Base-by-base conservation (phyloP, 192 early-diverging fungal genomes). In the Spizellomyces sp. region DNA sequence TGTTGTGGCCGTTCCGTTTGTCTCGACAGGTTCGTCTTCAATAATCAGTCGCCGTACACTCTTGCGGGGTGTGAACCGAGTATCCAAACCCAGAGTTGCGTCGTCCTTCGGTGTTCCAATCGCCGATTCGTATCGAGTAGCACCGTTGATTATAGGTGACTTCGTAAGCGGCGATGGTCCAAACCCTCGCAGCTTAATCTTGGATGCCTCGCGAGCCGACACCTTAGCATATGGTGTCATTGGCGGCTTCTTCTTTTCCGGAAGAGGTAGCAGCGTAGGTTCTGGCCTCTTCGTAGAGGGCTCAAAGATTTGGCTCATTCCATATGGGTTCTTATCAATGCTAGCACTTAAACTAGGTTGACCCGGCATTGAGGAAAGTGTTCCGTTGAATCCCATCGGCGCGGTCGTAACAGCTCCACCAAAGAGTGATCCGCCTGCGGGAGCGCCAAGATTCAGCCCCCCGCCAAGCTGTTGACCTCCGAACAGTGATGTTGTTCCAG, bases 261-360 rank as follows among this genome's bases (percentile, higher is more conserved):
- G 64, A 4, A 68, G 52, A 9, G 75, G 62, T 8, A 75, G 19
- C 9, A 71, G 50, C 9, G 76, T 42, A 17, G 74, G 61, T 22
- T 55, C 58, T 56, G 36, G 50, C 17, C 44, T 74, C 15, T 12
- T 80, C 66, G 59, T 74, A 68, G 48, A 74, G 58, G 64, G 76
- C 74, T 74, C 82, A 70, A 98, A 94, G 43, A 98, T 80, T 45
- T 93, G 89, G 59, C 89, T 94, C 52, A 80, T 79, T 36, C 96
- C 96, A 75, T 96, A 98, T 8, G 95, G 94, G 71, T 92, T 90
- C 61, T 83, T 80, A 64, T 95, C 93, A 62, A 98, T 89, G 21
- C 85, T 82, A 5, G 95, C 94, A 9, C 86, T 79, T 22, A 96
- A 73, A 10, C 70, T 45, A 21, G 71, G 70, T 47, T 73, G 70